Conservation (phyloP, 306 rosid genomes). For the Oemleria cerasiformis region DNA sequence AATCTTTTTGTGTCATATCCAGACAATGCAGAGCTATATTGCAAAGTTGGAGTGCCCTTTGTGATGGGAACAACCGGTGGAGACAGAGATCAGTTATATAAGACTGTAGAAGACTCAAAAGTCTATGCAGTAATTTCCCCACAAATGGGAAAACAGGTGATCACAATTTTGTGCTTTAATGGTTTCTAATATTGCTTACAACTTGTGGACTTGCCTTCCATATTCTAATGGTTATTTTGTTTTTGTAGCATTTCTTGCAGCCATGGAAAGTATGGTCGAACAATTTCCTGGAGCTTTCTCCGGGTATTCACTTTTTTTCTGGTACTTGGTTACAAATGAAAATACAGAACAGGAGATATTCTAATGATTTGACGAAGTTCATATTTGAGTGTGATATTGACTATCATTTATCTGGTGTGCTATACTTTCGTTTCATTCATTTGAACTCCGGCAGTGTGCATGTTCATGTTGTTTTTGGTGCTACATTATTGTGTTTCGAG, state of each 20-base stretch:
- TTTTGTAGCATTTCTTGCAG: slow-evolving; percentile 91
- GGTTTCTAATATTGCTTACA: neutral
- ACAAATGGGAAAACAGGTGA: slow-evolving; percentile 95
- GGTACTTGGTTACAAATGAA: neutral
- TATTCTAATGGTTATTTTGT: slow-evolving; percentile 27
- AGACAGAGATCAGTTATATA: slow-evolving; percentile 61
- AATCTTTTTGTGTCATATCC: slow-evolving; percentile 13
- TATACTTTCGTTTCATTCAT: neutral
- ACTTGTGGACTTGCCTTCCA: slow-evolving; percentile 18
- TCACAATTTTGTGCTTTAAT: slow-evolving; percentile 11
- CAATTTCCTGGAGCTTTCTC: slow-evolving; percentile 96
- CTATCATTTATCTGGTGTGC: neutral
- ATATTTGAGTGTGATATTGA: neutral
- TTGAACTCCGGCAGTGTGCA: neutral
- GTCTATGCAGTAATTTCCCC: slow-evolving; percentile 88
- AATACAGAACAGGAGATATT: neutral
- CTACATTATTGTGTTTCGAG: too few species aligned
- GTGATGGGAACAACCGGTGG: slow-evolving; percentile 99
- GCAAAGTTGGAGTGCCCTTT: slow-evolving; percentile 82
- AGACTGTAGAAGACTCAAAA: slow-evolving; percentile 69
- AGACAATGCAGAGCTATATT: slow-evolving; percentile 82
- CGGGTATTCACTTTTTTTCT: slow-evolving; percentile 56
- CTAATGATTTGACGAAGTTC: neutral
- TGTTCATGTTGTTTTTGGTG: neutral
- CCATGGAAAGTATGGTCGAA: slow-evolving; percentile 94